Evolutionary conservation across 192 early-diverging fungal species (phyloP).

Genomic region (Coemansia sp.): DNA sequence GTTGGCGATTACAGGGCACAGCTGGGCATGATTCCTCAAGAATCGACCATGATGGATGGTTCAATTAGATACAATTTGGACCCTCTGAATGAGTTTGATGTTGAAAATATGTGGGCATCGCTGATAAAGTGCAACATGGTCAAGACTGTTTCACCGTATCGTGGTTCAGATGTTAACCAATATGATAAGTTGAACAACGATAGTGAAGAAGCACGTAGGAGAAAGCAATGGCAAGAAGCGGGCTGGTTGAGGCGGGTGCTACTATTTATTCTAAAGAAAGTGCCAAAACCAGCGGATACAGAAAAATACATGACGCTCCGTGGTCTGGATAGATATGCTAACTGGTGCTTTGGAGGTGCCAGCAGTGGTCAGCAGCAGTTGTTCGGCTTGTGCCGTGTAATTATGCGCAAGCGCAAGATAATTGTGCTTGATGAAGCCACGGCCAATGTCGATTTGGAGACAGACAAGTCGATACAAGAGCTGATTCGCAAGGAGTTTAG

Average conservation of each 20-base stretch:
- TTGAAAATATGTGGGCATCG: conserved; percentile 19
- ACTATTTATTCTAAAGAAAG: neutral
- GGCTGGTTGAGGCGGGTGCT: conserved; percentile 5
- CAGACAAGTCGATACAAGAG: neutral
- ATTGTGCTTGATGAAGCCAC: conserved; percentile 70
- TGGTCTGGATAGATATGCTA: neutral
- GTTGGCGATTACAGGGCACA: conserved; percentile 61
- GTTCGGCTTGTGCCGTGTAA: conserved; percentile 57
- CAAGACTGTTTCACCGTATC: neutral
- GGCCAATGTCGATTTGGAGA: conserved; percentile 53
- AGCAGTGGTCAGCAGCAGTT: conserved; percentile 59
- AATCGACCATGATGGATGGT: conserved; percentile 63
- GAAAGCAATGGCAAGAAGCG: conserved; percentile 12
- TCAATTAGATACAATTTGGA: conserved; percentile 67
- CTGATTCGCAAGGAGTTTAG: conserved; percentile 54
- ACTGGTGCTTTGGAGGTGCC: neutral
- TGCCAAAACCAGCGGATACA: neutral
- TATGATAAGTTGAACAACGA: neutral
- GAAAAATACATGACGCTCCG: neutral
- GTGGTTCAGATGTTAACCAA: neutral
- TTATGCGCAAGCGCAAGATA: conserved; percentile 55
- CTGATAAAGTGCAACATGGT: conserved; percentile 20
- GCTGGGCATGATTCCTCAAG: conserved; percentile 58
- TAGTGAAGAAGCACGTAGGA: neutral
- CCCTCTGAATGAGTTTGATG: conserved; percentile 50